Evolutionary conservation across 495 filamentous ascomycete species (phyloP).

Genomic region (Penicillium alfredii): DNA sequence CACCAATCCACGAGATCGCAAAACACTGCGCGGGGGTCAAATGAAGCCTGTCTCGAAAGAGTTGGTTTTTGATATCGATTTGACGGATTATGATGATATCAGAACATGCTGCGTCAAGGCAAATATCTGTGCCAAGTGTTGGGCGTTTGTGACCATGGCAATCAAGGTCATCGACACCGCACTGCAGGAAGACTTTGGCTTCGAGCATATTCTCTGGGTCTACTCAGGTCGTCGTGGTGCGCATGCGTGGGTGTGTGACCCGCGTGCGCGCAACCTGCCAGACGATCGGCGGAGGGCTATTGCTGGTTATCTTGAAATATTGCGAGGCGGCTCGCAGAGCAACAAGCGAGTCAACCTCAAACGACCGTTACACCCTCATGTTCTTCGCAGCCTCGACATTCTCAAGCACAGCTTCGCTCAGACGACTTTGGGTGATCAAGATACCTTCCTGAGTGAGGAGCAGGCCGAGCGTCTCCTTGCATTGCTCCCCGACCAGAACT

Average conservation of each 20-base stretch:
- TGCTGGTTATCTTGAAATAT: slow-evolving; percentile 79
- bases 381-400: slow-evolving; percentile 78
- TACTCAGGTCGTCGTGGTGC: slow-evolving; percentile 94
- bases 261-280: slow-evolving; percentile 71
- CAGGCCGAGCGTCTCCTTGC: slow-evolving; percentile 67
- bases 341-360: slow-evolving; percentile 84
- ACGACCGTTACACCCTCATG: slow-evolving; percentile 84
- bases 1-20: slow-evolving; percentile 89
- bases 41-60: slow-evolving; percentile 84
- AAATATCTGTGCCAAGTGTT: slow-evolving; percentile 90
- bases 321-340: slow-evolving; percentile 74
- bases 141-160: slow-evolving; percentile 95
- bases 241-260: slow-evolving; percentile 98
- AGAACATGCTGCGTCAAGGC: slow-evolving; percentile 91
- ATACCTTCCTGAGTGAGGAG: slow-evolving; percentile 68
- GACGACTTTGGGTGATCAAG: slow-evolving; percentile 75
- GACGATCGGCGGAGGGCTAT: slow-evolving; percentile 78
- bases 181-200: slow-evolving; percentile 88
- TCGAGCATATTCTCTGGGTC: slow-evolving; percentile 95
- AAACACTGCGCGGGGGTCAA: slow-evolving; percentile 57
- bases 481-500: slow-evolving; percentile 67
- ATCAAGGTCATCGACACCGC: slow-evolving; percentile 87
- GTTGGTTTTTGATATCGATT: slow-evolving; percentile 96
- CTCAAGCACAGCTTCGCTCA: slow-evolving; percentile 71
- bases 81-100: slow-evolving; percentile 97